phyloP scores from a whole-genome alignment of 495 filamentous ascomycete genomes.

The Coniosporium apollinis region DNA sequence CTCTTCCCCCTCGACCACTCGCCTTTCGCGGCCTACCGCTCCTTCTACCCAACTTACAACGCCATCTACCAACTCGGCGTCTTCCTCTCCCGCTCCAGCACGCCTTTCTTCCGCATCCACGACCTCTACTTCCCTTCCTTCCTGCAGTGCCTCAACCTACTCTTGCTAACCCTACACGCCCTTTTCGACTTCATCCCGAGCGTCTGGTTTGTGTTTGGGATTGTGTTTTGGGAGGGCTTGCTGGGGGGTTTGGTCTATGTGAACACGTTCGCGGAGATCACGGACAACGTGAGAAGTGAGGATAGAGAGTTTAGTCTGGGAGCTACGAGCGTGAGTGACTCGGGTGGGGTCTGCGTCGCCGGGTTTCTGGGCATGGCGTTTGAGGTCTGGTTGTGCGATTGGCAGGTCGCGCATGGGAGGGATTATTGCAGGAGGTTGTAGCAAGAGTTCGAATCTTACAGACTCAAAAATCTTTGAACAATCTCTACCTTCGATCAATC shows the following conservation, averaged over 20 bases:
- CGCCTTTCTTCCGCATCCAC: constrained; percentile 68
- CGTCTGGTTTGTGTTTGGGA: constrained; percentile 62
- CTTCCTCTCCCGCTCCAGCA: constrained; percentile 82
- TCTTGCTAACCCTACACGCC: constrained; percentile 55
- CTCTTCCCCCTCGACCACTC: constrained; percentile 62
- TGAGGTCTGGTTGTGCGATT: constrained; percentile 67
- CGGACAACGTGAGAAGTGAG: constrained; percentile 51
- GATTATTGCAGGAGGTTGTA: constrained; percentile 47
- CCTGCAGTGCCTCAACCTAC: constrained; percentile 69
- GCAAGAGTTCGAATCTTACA: too few relatives aligned
- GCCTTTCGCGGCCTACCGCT: constrained; percentile 65
- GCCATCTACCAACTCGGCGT: constrained; percentile 89
- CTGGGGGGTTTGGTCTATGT: constrained; percentile 86
- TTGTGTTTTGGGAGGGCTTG: constrained; percentile 93
- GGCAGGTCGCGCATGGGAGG: constrained; percentile 60
- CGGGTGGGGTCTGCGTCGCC: constrained; percentile 76
- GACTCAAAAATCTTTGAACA: too few relatives aligned
- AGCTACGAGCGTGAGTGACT: constrained; percentile 84
- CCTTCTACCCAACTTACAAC: constrained; percentile 86
- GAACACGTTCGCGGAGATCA: constrained; percentile 86
- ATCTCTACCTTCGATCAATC: too few relatives aligned
- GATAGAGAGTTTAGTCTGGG: constrained; percentile 84
- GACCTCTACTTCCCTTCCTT: constrained; percentile 65
- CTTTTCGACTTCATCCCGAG: constrained; percentile 63
- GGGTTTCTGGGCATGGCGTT: constrained; percentile 73